Conservation (phyloP, 331 rosid species). For the Spiraea crenata region DNA sequence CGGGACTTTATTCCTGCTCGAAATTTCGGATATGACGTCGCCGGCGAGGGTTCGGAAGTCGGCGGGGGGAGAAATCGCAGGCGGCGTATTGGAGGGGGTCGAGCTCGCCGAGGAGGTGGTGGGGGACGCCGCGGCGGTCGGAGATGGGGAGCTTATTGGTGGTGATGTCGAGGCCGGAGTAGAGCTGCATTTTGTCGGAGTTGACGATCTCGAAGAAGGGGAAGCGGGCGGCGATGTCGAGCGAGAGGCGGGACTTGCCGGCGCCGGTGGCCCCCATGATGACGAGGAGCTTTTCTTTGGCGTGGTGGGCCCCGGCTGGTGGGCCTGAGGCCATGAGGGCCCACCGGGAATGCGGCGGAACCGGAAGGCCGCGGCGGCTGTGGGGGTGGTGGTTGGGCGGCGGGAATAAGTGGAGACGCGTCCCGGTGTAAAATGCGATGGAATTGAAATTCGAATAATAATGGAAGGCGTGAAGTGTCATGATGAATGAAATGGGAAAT, state of each 20-base stretch:
- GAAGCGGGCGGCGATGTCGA: constrained; percentile 63
- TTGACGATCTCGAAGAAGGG: constrained; percentile 56
- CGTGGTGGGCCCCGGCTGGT: not conserved
- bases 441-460: not conserved
- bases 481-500: constrained; percentile 7
- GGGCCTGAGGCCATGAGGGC: constrained; percentile 45
- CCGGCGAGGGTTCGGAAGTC: constrained; percentile 55
- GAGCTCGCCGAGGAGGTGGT: constrained; percentile 68
- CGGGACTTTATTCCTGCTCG: constrained; percentile 44
- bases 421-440: not conserved
- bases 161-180: constrained; percentile 69
- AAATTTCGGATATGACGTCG: constrained; percentile 31
- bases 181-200: constrained; percentile 87
- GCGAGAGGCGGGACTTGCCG: constrained; percentile 78
- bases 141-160: constrained; percentile 72
- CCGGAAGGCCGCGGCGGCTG: not conserved
- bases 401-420: not conserved
- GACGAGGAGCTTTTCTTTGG: constrained; percentile 59
- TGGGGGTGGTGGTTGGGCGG: no score
- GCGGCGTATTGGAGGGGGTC: constrained; percentile 29
- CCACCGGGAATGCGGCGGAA: not conserved
- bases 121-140: constrained; percentile 59
- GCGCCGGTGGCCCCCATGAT: constrained; percentile 90
- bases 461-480: constrained; percentile 31
- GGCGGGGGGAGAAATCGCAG: constrained; percentile 52